Evolutionary conservation across 2,329 filamentous ascomycete genomes (phyloP).

Genomic region (Chalara sp.): DNA sequence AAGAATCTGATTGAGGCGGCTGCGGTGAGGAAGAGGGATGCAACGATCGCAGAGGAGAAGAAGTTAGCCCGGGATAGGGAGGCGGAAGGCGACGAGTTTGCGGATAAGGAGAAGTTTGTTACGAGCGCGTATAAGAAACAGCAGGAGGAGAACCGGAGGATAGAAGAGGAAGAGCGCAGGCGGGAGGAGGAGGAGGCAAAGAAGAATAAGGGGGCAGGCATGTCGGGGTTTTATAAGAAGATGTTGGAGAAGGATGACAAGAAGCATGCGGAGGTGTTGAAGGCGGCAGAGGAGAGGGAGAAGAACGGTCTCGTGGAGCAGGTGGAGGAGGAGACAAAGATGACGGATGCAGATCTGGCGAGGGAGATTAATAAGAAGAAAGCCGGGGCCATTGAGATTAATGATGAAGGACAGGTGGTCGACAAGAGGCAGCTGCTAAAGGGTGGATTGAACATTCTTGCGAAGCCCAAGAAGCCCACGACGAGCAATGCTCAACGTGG

Average conservation of each 20-base stretch:
- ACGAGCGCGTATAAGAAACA: slow-evolving; percentile 77
- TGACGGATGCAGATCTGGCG: slow-evolving; percentile 57
- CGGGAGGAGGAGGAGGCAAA: slow-evolving; percentile 58
- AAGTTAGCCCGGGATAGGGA: slow-evolving; percentile 71
- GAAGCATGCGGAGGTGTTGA: slow-evolving; percentile 62
- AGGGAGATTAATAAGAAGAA: slow-evolving; percentile 57
- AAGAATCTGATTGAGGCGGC: slow-evolving; percentile 65
- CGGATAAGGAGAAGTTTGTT: slow-evolving; percentile 80
- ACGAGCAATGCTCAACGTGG: slow-evolving; percentile 9
- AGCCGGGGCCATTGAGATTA: slow-evolving; percentile 60
- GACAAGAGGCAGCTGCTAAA: slow-evolving; percentile 76
- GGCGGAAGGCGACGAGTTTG: slow-evolving; percentile 73
- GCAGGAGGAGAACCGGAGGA: slow-evolving; percentile 63
- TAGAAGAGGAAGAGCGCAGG: slow-evolving; percentile 66
- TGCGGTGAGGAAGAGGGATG: slow-evolving; percentile 70
- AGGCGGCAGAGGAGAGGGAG: slow-evolving; percentile 53
- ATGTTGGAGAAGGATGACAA: slow-evolving; percentile 65
- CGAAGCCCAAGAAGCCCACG: slow-evolving; percentile 48
- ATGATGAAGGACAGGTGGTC: slow-evolving; percentile 77
- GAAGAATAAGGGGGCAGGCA: slow-evolving; percentile 60
- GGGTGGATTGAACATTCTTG: slow-evolving; percentile 67
- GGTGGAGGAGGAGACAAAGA: slow-evolving; percentile 35
- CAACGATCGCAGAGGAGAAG: slow-evolving; percentile 73
- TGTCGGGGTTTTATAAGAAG: slow-evolving; percentile 73
- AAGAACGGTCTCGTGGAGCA: slow-evolving; percentile 36